Evolutionary conservation across 2,329 filamentous ascomycete genomes (phyloP).

Genomic region (Alternaria sp.): DNA sequence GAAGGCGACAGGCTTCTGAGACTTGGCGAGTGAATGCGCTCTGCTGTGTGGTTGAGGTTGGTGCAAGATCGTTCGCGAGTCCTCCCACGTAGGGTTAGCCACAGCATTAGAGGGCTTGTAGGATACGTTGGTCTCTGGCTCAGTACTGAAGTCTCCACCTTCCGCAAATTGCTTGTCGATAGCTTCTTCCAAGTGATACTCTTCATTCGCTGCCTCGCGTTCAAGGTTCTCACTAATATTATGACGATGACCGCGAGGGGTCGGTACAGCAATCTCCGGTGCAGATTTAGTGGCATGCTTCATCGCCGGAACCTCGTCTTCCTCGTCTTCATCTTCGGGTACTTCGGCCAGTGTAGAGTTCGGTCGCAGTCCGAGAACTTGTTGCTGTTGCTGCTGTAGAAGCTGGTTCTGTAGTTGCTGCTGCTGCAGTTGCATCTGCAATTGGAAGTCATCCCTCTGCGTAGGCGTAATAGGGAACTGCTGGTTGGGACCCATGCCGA

Average conservation of each 20-base stretch:
- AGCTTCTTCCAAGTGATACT: conserved; percentile 84
- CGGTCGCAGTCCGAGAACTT: conserved; percentile 56
- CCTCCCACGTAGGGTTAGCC: conserved; percentile 46
- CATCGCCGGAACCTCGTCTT: conserved; percentile 50
- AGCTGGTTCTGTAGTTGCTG: conserved; percentile 64
- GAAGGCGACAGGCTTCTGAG: conserved; percentile 56
- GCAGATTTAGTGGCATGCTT: conserved; percentile 51
- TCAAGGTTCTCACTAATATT: conserved; percentile 82
- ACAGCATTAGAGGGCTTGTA: conserved; percentile 38
- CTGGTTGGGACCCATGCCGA: conserved; percentile 53
- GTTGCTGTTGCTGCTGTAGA: conserved; percentile 57
- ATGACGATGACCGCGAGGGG: conserved; percentile 69
- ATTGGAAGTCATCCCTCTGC: conserved; percentile 52
- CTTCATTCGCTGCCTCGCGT: conserved; percentile 83
- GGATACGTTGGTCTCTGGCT: conserved; percentile 42
- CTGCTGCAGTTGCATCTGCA: conserved; percentile 60
- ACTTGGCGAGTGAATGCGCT: conserved; percentile 75
- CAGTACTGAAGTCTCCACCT: conserved; percentile 73
- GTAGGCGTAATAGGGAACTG: conserved; percentile 55
- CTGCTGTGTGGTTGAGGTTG: conserved; percentile 79
- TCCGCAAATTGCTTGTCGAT: conserved; percentile 82
- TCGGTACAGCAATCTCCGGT: conserved; percentile 67
- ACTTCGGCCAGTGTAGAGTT: conserved; percentile 70
- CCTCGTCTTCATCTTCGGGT: conserved; percentile 76
- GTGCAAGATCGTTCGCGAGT: conserved; percentile 63